Base-by-base conservation (phyloP, 345 rosid genomes). In the Murraya paniculata region DNA sequence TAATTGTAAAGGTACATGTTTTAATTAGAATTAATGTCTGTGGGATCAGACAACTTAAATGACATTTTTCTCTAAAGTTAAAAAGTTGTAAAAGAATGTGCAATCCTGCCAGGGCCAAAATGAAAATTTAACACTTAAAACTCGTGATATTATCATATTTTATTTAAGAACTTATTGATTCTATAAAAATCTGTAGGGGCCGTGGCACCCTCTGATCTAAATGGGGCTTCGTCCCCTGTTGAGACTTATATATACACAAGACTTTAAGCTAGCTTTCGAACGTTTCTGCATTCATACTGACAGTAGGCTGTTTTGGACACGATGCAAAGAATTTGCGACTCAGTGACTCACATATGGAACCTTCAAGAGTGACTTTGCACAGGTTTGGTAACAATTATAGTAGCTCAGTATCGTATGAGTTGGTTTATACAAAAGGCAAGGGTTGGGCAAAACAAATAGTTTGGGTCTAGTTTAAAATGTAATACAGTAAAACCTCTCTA, bases 381-480 rank as follows among this genome's bases (percentile, higher is more conserved):
- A 84, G 98, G 30, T 94, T 92, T 70, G 98, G 98, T 0, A 94
- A 92, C 76, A 92, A 94, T 28, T 94, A 97, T 0, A 91, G 96
- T 79, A 91, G 96, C 69, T 92, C 98, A 13, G 76, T 92, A 22
- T 94, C 97, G 98, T 94, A 94, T 64, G 98, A 92, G 78, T 53
- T 94, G 66, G 94, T 94, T 56, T 91, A 93, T 73, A 82, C 87
- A 45, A 97, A 93, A 74, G 97, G 95, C 1, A 91, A 93, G 78
- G 90, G 95, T 4, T 84, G 97, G 76, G 87, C 93, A 61, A 77
- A 76, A 3, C 13, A 74, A 5, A 92, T 97, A 8, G 93, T 93
- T 74, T 79, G 97, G 81, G 88, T 94, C n/a, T 94, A 97, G 98
- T 72, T 94, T 94, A 77, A 94, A 94, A 81, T 94, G 95, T 81